These are phyloP conservation scores for Delitschia confertaspora DNA, from an alignment of 495 filamentous ascomycete genomes.

Conservation along the genomic window DNA sequence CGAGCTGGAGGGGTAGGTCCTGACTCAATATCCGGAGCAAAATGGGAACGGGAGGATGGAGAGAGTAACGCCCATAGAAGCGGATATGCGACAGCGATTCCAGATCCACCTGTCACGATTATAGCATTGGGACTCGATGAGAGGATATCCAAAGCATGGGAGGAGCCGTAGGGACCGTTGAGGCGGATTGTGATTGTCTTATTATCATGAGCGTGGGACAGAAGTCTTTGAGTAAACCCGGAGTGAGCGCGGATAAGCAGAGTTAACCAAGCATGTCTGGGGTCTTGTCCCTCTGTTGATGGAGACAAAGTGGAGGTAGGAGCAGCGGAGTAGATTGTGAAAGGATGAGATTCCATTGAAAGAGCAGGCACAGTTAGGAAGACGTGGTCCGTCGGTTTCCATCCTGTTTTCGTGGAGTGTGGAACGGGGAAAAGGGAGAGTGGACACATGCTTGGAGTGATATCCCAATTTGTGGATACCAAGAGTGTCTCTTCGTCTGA, in stretches of 20 bases:
- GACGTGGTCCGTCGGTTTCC: conserved; percentile 50
- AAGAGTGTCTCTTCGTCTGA: conserved; percentile 44
- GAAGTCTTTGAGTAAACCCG: conserved; percentile 49
- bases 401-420: conserved; percentile 40
- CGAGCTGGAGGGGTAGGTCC: background rate
- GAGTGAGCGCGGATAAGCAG: conserved; percentile 49
- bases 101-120: conserved; percentile 53
- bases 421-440: conserved; percentile 3
- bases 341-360: conserved; percentile 49
- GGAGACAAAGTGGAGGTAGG: conserved; percentile 15
- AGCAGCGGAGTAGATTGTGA: conserved; percentile 50
- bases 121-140: conserved; percentile 38
- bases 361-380: conserved; percentile 49
- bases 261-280: conserved; percentile 38
- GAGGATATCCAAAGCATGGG: conserved; percentile 38
- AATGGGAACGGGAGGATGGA: background rate
- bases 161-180: conserved; percentile 54
- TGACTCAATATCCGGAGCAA: conserved; percentile 3
- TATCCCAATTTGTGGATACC: conserved; percentile 35
- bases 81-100: conserved; percentile 52
- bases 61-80: conserved; percentile 37
- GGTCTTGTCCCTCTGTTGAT: background rate
- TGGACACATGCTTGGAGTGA: background rate
- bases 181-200: conserved; percentile 33
- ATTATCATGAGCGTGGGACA: conserved; percentile 41